phyloP scores from a whole-genome alignment of 305 asterid species.

The Fraxinus sp. region DNA sequence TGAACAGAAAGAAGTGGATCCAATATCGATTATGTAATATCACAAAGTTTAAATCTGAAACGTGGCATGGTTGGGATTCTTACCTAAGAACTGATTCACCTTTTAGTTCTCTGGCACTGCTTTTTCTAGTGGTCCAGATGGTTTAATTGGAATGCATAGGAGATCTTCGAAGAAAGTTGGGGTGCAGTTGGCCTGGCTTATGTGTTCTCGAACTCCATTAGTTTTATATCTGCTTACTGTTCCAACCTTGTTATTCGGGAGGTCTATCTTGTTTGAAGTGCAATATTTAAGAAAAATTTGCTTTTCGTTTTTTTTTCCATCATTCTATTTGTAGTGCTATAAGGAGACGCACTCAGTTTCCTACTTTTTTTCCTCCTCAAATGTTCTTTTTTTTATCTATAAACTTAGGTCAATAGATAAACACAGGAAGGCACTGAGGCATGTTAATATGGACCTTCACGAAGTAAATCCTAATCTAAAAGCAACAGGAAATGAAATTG shows the following conservation, averaged over 20 bases:
- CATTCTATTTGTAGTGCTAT: background rate
- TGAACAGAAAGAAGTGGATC: background rate
- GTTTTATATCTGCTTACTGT: slow-evolving; percentile 6
- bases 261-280: slow-evolving; percentile 2
- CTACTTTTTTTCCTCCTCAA: background rate
- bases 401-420: background rate
- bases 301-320: background rate
- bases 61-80: background rate
- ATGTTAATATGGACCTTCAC: background rate
- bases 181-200: background rate
- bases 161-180: background rate
- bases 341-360: background rate
- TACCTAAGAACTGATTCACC: background rate
- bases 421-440: background rate
- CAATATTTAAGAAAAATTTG: background rate
- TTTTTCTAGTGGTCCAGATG: background rate
- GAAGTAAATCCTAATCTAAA: background rate
- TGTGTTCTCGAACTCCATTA: background rate
- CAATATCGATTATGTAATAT: background rate
- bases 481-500: background rate
- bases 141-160: background rate
- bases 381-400: background rate
- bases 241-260: slow-evolving; percentile 6
- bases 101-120: background rate
- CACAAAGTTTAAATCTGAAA: background rate